Evolutionary conservation across 164 flowering plant species (phyloP).

Genomic region (Kingdonia uniflora): DNA sequence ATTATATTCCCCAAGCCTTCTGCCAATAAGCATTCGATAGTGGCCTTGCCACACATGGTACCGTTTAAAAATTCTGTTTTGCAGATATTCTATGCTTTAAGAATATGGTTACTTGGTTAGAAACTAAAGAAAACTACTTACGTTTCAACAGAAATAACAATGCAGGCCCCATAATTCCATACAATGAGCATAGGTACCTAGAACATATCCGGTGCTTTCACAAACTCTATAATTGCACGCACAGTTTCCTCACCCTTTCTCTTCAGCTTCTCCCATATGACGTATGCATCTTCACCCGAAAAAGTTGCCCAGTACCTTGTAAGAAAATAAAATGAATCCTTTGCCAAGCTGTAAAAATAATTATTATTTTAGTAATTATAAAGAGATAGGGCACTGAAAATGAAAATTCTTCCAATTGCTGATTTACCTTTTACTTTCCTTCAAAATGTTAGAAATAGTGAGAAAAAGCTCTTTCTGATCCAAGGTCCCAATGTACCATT

Average conservation of each 20-base stretch:
- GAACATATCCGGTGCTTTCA: conserved; percentile 78
- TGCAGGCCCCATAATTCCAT: too few relatives aligned
- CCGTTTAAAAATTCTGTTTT: too few relatives aligned
- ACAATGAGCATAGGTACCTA: conserved; percentile 42
- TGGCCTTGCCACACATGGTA: too few relatives aligned
- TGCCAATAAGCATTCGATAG: too few relatives aligned
- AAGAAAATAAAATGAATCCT: conserved; percentile 65
- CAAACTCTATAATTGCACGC: conserved; percentile 69
- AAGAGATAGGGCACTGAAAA: too few relatives aligned
- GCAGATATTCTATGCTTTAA: too few relatives aligned
- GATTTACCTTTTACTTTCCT: conserved; percentile 64
- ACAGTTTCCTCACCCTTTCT: conserved; percentile 95
- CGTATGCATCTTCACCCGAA: conserved; percentile 59
- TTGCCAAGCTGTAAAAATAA: conserved; percentile 44
- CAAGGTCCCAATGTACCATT: conserved; percentile 70
- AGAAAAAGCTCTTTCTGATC: conserved; percentile 82
- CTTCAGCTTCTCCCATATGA: conserved; percentile 70
- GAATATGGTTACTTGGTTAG: too few relatives aligned
- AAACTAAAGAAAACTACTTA: too few relatives aligned
- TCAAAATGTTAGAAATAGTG: conserved; percentile 55
- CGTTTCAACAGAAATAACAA: too few relatives aligned
- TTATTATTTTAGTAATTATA: neutral
- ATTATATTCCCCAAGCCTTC: too few relatives aligned
- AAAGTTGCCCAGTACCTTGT: conserved; percentile 88
- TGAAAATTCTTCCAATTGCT: too few relatives aligned